Percentiles rank a stretch among this genome's conserved stretches.
These are phyloP conservation scores for Mortierella hygrophila DNA, from an alignment of 192 early-diverging fungal species.

Conservation along the genomic window DNA sequence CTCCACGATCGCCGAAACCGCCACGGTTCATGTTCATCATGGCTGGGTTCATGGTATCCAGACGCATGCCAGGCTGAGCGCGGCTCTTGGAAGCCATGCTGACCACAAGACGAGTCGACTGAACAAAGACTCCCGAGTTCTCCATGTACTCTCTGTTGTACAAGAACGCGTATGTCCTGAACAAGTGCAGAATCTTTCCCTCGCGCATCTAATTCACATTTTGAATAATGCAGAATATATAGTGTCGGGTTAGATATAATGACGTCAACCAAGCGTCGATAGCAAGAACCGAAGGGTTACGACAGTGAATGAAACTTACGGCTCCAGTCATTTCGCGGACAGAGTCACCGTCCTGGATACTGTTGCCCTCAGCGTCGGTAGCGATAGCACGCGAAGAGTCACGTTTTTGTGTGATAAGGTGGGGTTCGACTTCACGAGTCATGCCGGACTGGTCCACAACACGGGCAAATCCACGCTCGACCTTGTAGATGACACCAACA, in stretches of 20 bases:
- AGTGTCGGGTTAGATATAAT: background rate
- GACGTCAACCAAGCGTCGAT: background rate
- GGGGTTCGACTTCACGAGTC: slow-evolving; percentile 71
- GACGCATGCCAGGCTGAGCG: slow-evolving; percentile 51
- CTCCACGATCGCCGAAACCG: slow-evolving; percentile 57
- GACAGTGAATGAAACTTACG: slow-evolving; percentile 23
- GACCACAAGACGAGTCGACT: slow-evolving; percentile 72
- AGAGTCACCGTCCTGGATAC: slow-evolving; percentile 75
- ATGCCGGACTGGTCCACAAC: slow-evolving; percentile 85
- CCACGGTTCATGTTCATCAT: slow-evolving; percentile 55
- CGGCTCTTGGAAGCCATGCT: slow-evolving; percentile 63
- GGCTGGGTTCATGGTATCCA: slow-evolving; percentile 58
- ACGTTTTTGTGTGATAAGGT: slow-evolving; percentile 80
- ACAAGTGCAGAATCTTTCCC: slow-evolving; percentile 87
- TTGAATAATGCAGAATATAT: background rate
- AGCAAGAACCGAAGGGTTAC: background rate
- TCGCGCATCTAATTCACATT: slow-evolving; percentile 55
- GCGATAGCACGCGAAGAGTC: slow-evolving; percentile 68
- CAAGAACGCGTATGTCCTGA: slow-evolving; percentile 85
- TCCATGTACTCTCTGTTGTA: slow-evolving; percentile 79
- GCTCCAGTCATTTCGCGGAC: slow-evolving; percentile 80
- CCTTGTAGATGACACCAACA: slow-evolving; percentile 86
- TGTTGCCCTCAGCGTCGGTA: slow-evolving; percentile 64
- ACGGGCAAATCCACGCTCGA: slow-evolving; percentile 79
- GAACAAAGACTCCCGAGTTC: slow-evolving; percentile 83